A percentile compares a stretch with the other conserved stretches of the same genome.
Conservation (phyloP, 1,284 basidiomycete genomes). For the Puccinia hordei region DNA sequence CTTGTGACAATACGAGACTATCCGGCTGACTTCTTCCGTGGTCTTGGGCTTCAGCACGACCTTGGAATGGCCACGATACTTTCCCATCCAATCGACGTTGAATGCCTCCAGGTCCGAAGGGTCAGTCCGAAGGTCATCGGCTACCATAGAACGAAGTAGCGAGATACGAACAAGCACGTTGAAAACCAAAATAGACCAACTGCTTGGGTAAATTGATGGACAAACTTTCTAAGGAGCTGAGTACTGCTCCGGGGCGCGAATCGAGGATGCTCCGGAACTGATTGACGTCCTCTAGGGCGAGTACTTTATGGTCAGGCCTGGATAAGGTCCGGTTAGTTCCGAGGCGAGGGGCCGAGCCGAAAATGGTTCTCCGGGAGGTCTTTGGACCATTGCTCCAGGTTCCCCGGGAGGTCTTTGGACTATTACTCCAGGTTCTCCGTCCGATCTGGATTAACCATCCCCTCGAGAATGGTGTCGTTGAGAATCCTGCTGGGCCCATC, state of each 20-base stretch:
- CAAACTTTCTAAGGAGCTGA: constrained; percentile 34
- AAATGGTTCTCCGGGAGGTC: neutral
- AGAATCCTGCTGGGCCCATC: neutral
- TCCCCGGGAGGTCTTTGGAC: neutral
- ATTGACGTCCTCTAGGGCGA: constrained; percentile 26
- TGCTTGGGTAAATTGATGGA: neutral
- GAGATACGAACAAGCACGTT: neutral
- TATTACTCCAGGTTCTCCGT: no score
- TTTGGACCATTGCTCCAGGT: no score
- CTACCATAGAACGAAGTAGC: neutral
- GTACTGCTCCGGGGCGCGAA: constrained; percentile 20
- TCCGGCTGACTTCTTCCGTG: constrained; percentile 31
- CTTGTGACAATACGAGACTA: constrained; percentile 40
- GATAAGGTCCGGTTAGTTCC: neutral
- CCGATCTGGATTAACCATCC: no score
- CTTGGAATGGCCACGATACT: constrained; percentile 44
- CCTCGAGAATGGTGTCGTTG: no score
- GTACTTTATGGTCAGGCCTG: constrained; percentile 25
- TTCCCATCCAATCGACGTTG: constrained; percentile 51
- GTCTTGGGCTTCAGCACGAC: constrained; percentile 42
- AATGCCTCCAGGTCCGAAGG: constrained; percentile 43
- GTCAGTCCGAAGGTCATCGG: constrained; percentile 23
- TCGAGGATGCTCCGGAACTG: constrained; percentile 25
- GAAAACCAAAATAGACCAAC: neutral
- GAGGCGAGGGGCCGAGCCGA: neutral